phyloP scores from a whole-genome alignment of 805 yeast species.

The Komagataella pastoris region DNA sequence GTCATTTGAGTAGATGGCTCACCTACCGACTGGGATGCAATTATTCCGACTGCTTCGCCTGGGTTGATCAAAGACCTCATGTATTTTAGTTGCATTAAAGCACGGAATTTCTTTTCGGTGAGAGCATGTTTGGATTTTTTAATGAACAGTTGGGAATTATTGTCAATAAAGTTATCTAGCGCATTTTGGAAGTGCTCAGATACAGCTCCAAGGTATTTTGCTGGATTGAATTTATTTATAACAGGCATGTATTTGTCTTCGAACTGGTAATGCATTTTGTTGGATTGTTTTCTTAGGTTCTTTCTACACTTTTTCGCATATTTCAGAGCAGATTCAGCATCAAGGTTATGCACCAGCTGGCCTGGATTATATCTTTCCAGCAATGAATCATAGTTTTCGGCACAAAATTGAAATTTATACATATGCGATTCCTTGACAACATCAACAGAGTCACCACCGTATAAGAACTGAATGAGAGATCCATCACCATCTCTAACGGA shows the following conservation, averaged over 20 bases:
- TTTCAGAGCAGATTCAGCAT: slow-evolving; percentile 68
- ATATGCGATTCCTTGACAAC: slow-evolving; percentile 90
- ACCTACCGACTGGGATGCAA: slow-evolving; percentile 97
- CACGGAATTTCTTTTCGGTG: slow-evolving; percentile 76
- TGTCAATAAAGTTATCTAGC: slow-evolving; percentile 55
- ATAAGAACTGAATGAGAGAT: slow-evolving; percentile 81
- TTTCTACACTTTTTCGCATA: slow-evolving; percentile 79
- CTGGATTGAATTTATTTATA: slow-evolving; percentile 73
- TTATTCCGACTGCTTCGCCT: slow-evolving; percentile 96
- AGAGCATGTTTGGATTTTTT: slow-evolving; percentile 32
- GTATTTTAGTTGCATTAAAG: slow-evolving; percentile 95
- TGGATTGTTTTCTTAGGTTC: slow-evolving; percentile 47
- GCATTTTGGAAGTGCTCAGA: slow-evolving; percentile 79
- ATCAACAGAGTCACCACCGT: slow-evolving; percentile 96
- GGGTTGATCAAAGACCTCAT: slow-evolving; percentile 93
- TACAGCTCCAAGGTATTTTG: slow-evolving; percentile 84
- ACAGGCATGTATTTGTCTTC: slow-evolving; percentile 74
- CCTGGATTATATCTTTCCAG: slow-evolving; percentile 80
- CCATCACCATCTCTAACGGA: slow-evolving; percentile 95
- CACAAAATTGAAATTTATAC: slow-evolving; percentile 87
- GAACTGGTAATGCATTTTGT: slow-evolving; percentile 52
- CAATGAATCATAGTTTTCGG: slow-evolving; percentile 79
- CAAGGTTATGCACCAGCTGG: slow-evolving; percentile 54
- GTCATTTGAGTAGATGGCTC: slow-evolving; percentile 99
- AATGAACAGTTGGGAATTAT: slow-evolving; percentile 40